These are phyloP conservation scores for Fusarium veterinarium DNA, from an alignment of 2,329 filamentous ascomycete genomes.

Conservation along the genomic window DNA sequence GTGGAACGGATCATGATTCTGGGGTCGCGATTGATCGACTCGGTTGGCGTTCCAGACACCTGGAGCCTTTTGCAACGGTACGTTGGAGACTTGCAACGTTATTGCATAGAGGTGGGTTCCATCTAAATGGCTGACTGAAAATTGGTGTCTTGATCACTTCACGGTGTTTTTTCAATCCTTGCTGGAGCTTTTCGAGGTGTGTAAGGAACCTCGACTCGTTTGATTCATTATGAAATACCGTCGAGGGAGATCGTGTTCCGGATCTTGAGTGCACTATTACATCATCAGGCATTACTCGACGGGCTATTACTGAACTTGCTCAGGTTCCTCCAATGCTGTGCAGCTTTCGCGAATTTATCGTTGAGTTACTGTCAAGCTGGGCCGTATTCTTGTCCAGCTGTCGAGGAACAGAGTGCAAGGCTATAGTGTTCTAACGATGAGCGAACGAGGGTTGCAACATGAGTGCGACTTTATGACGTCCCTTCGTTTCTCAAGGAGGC, in stretches of 20 bases:
- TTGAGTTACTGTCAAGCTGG: not conserved
- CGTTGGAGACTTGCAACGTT: constrained; percentile 7
- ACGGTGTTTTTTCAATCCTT: not conserved
- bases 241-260: not conserved
- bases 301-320: not conserved
- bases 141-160: constrained; percentile 10
- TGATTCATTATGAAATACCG: not conserved
- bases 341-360: not conserved
- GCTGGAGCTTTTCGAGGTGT: not conserved
- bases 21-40: constrained; percentile 17
- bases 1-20: constrained; percentile 19
- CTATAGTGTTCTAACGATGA: not conserved
- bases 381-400: not conserved
- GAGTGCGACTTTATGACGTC: constrained; percentile 8
- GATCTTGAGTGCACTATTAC: not conserved
- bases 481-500: constrained; percentile 3
- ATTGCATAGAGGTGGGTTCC: constrained; percentile 1
- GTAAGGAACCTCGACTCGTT: not conserved
- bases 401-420: not conserved
- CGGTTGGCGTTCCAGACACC: not conserved
- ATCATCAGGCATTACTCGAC: not conserved
- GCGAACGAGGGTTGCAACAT: not conserved
- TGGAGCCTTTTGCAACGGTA: not conserved
- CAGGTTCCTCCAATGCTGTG: not conserved
- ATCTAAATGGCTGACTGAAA: constrained; percentile 1